These are phyloP conservation scores for Trichosporon ovoides DNA, from an alignment of 1,284 basidiomycete species.

Conservation along the genomic window DNA sequence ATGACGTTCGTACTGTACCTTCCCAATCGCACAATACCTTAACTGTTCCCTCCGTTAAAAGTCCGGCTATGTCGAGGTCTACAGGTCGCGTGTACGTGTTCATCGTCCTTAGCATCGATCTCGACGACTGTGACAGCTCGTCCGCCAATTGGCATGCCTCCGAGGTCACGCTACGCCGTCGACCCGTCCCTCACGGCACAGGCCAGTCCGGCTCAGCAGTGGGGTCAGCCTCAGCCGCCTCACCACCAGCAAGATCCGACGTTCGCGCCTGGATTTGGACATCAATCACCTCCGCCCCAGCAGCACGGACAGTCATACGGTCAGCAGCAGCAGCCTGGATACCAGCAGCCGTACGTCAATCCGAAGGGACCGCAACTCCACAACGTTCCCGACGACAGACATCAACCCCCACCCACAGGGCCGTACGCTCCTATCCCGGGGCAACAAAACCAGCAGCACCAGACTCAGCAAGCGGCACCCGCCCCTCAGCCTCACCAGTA, in stretches of 20 bases:
- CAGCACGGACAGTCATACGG: conserved; percentile 11
- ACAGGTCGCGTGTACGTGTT: conserved; percentile 11
- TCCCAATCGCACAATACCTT: background rate
- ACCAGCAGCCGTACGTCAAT: conserved; percentile 16
- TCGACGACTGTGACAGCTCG: background rate
- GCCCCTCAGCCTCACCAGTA: conserved; percentile 14
- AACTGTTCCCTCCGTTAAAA: conserved; percentile 5
- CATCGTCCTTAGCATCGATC: background rate
- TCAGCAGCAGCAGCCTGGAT: conserved; percentile 10
- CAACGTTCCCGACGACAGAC: conserved; percentile 23
- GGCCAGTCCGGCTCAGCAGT: conserved; percentile 14
- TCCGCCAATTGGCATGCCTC: conserved; percentile 31
- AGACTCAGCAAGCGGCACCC: conserved; percentile 18
- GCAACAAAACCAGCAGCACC: conserved; percentile 22
- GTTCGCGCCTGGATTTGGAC: conserved; percentile 15
- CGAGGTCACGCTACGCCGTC: conserved; percentile 45
- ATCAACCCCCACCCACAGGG: conserved; percentile 24
- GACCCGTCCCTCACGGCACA: conserved; percentile 43
- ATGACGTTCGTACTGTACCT: too few relatives aligned
- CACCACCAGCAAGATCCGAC: conserved; percentile 22
- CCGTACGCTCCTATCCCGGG: conserved; percentile 24
- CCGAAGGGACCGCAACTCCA: conserved; percentile 31
- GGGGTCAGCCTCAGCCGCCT: conserved; percentile 26
- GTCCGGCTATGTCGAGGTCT: background rate
- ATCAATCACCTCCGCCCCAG: conserved; percentile 8